These are phyloP conservation scores for Schizophyllum amplum DNA, from an alignment of 1,284 basidiomycete genomes.

Conservation along the genomic window DNA sequence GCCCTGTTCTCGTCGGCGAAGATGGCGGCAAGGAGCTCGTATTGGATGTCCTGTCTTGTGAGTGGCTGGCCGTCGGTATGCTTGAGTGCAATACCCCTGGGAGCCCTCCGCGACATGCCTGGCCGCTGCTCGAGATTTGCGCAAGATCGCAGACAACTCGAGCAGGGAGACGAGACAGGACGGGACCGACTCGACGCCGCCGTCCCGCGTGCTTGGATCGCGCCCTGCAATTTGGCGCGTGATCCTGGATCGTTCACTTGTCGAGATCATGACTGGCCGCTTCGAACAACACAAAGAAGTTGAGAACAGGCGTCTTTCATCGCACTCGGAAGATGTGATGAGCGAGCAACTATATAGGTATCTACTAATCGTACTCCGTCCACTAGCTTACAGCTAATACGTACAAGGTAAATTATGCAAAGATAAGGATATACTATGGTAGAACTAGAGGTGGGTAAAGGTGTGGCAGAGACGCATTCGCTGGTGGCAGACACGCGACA, in stretches of 20 bases:
- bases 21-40: conserved; percentile 72
- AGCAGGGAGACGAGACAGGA: not conserved
- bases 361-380: not conserved
- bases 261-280: not conserved
- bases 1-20: conserved; percentile 63
- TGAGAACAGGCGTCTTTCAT: not conserved
- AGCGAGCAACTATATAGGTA: not conserved
- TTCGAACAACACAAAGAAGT: not conserved
- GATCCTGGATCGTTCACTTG: not conserved
- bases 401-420: not conserved
- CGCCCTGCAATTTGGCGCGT: not conserved
- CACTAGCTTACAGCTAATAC: not conserved
- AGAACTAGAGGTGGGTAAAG: not conserved
- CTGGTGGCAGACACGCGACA: not conserved
- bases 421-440: not conserved
- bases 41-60: conserved; percentile 78
- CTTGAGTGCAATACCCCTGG: conserved; percentile 33
- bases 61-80: conserved; percentile 71
- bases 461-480: not conserved
- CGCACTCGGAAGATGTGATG: not conserved
- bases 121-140: not conserved
- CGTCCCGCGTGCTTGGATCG: not conserved
- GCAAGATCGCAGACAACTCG: not conserved
- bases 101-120: not conserved
- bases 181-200: not conserved